Evolutionary conservation across 345 rosid genomes (phyloP), one percentile per base, ranked within the genome.

Genomic region (Populus tremula): DNA sequence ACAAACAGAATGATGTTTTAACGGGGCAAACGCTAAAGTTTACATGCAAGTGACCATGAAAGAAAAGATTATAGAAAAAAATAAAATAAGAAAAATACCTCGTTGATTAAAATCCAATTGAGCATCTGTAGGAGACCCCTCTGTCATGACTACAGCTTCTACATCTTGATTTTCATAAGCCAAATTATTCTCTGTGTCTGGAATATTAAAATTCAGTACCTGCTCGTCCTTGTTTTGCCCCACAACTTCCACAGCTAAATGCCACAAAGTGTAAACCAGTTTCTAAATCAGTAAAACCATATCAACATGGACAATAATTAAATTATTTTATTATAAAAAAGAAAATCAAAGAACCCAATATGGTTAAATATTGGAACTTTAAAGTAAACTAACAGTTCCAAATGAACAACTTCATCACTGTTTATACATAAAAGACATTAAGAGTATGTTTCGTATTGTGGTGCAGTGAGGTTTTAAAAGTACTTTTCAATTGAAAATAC

Each of bases 151-250:
- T 74, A 86, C 84, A 3, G 86, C 81, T 78, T 89, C 93, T 70
- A 89, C 94, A 72, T 87, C 92, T 59, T 81, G 88, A 71, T 89
- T 87, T 73, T 89, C 91, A 71, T 80, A 86, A 0, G 79, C 88
- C 67, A 84, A 85, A 64, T 78, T 90, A 80, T 85, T 87, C 76
- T 87, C 90, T 5, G 85, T 79, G 67, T 89, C 94, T 5, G 91
- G 85, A 84, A 83, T 69, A 54, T 81, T 88, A 76, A 85, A 86
- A 35, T 81, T 89, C 69, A 91, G 75, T 43, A 86, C 81, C 81
- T 85, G 90, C 77, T 90, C 63, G 1, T n/a, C 94, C 81, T 82
- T 91, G 56, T 77, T 74, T 77, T 82, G 85, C 73, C 74, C 75
- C 56, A 77, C 35, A 63, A 82, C 82, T 49, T 89, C 93, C 38